These are phyloP conservation scores for Prunus armeniaca DNA, from an alignment of 306 rosid genomes.

Conservation along the genomic window DNA sequence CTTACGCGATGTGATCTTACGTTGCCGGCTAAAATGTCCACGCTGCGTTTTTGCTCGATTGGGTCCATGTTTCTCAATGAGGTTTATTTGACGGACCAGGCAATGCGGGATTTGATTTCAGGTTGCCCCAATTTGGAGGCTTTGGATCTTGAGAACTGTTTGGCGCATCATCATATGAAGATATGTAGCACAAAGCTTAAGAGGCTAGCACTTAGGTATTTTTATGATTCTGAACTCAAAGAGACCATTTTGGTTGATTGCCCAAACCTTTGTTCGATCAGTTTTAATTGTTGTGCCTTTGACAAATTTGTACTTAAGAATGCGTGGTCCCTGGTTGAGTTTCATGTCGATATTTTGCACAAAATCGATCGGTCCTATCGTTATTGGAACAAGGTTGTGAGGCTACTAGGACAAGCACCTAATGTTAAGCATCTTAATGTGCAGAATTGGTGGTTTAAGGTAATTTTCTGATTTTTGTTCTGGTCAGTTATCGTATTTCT, in stretches of 20 bases:
- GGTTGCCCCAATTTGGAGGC: constrained; percentile 6
- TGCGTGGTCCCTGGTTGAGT: not conserved
- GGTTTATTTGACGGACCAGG: not conserved
- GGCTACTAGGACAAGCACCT: not conserved
- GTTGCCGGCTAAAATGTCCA: not conserved
- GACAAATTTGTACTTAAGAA: not conserved
- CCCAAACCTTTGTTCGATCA: not conserved
- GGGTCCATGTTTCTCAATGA: not conserved
- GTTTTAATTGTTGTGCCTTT: not conserved
- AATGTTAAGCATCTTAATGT: constrained; percentile 3
- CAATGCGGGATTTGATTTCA: not conserved
- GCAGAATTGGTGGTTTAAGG: constrained; percentile 10
- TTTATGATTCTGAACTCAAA: not conserved
- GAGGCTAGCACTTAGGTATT: not conserved
- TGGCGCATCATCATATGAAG: constrained; percentile 2
- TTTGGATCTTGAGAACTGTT: not conserved
- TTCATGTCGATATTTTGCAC: not conserved
- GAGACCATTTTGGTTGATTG: constrained; percentile 6
- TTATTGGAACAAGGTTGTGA: not conserved
- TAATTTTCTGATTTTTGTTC: not conserved
- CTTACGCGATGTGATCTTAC: not conserved
- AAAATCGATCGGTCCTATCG: not conserved
- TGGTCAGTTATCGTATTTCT: not conserved
- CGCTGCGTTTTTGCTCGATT: not conserved
- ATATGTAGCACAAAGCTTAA: not conserved